These are phyloP conservation scores for Lumnitzera racemosa DNA, from an alignment of 345 rosid genomes.

Conservation along the genomic window DNA sequence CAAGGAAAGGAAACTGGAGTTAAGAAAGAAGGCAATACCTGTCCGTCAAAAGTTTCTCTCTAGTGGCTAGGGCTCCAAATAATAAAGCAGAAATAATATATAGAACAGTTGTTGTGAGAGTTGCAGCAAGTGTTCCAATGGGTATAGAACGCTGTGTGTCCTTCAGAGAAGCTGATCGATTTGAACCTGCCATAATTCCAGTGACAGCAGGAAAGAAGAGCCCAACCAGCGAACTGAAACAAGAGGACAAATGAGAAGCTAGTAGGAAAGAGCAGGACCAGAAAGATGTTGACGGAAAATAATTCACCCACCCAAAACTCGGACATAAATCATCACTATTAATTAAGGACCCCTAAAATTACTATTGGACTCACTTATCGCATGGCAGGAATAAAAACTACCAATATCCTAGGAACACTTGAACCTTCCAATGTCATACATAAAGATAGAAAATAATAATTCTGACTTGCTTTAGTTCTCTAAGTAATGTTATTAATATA, in stretches of 20 bases:
- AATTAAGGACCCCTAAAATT: too few relatives aligned
- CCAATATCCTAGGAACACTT: too few relatives aligned
- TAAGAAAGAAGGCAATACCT: slow-evolving; percentile 35
- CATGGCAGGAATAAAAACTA: too few relatives aligned
- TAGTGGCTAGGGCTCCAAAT: slow-evolving; percentile 88
- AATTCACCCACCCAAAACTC: not conserved
- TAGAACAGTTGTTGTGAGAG: slow-evolving; percentile 69
- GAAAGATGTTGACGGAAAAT: not conserved
- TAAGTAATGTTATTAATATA: too few relatives aligned
- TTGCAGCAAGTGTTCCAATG: slow-evolving; percentile 91
- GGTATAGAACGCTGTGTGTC: slow-evolving; percentile 98
- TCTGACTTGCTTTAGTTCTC: too few relatives aligned
- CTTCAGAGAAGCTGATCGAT: slow-evolving; percentile 89
- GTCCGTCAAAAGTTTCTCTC: slow-evolving; percentile 84
- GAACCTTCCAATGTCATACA: too few relatives aligned
- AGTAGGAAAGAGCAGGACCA: slow-evolving; percentile 5
- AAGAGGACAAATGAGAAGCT: slow-evolving; percentile 4
- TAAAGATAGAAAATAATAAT: too few relatives aligned
- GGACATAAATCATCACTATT: too few relatives aligned
- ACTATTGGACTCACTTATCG: too few relatives aligned
- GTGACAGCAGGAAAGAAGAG: slow-evolving; percentile 99
- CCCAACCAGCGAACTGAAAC: slow-evolving; percentile 83
- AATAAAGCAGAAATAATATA: slow-evolving; percentile 71
- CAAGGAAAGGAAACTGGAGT: too few relatives aligned
- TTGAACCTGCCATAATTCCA: slow-evolving; percentile 99